Base-by-base conservation (phyloP, 306 rosid species). In the Purshia tridentata region DNA sequence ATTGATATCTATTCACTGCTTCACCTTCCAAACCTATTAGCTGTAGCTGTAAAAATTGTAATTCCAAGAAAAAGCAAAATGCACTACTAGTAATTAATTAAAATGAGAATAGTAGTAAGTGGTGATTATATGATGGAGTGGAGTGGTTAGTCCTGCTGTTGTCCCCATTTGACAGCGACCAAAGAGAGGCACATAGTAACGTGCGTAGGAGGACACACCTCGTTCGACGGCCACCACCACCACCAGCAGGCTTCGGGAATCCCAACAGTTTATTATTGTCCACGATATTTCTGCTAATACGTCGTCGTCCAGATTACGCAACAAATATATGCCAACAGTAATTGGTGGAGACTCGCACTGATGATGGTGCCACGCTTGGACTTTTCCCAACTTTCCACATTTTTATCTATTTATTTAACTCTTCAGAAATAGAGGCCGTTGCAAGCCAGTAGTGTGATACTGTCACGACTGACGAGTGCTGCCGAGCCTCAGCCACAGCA, bases 401-500 rank as follows among this genome's bases (percentile, higher is more conserved):
- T 6, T 56, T 37, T 44, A 37, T 10, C 4, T 3, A 16, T 51
- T 12, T 47, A 7, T n/a, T 15, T 4, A 23, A 13, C 1, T 51
- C 9, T 13, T n/a, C 11, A 46, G 11, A 47, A 41, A 65, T 16
- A 44, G 74, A 50, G 83, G 88, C 83, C 85, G 86, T 81, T 81
- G 74, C 87, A 79, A 79, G 72, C 69, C 56, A 59, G 67, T 29
- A 29, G 35, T 29, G 35, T 13, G 55, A 66, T 66, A n/a, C n/a
- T n/a, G n/a, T n/a, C n/a, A n/a, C n/a, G n/a, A n/a, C n/a, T n/a
- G n/a, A n/a, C n/a, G 54, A 73, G 80, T 55, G 52, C 56, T 81
- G 74, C 74, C 45, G 81, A 77, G 77, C 75, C 87, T 82, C 90
- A 87, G 90, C 75, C 87, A 84, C 90, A 87, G 91, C 94, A 89